Conservation (phyloP, 2,329 filamentous ascomycete species). For the Cytospora leucostoma region DNA sequence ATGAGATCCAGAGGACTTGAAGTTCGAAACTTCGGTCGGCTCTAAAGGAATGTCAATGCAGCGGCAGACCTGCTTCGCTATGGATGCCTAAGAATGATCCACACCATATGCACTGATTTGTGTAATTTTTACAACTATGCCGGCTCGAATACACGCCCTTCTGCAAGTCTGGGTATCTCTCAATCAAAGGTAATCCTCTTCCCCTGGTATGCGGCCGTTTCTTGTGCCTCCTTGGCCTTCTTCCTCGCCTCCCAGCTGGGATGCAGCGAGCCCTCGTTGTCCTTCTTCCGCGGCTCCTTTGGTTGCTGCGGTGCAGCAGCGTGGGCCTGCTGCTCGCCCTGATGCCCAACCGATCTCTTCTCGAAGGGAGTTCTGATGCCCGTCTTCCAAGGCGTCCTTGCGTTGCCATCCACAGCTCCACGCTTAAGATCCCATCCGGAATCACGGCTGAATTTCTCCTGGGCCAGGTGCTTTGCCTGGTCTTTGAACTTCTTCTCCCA, state of each 20-base stretch:
- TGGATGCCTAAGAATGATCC: not conserved
- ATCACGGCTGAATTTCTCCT: slow-evolving; percentile 45
- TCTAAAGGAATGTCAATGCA: not conserved
- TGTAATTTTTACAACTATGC: not conserved
- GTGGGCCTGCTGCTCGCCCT: slow-evolving; percentile 4
- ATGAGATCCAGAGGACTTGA: not conserved
- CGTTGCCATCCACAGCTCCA: slow-evolving; percentile 52
- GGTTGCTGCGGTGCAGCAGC: slow-evolving; percentile 11
- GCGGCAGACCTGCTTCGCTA: not conserved
- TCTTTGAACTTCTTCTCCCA: slow-evolving; percentile 79
- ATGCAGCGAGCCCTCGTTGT: slow-evolving; percentile 52
- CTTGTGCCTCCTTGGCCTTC: slow-evolving; percentile 59
- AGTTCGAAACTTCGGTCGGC: not conserved
- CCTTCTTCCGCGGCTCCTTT: slow-evolving; percentile 20
- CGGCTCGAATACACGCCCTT: slow-evolving; percentile 1
- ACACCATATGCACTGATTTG: not conserved
- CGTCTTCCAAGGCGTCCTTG: slow-evolving; percentile 55
- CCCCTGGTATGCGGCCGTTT: slow-evolving; percentile 55
- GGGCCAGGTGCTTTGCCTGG: slow-evolving; percentile 65
- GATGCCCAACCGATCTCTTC: slow-evolving; percentile 16
- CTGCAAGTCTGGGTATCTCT: slow-evolving; percentile 24
- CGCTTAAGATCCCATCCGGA: slow-evolving; percentile 60
- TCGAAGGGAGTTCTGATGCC: slow-evolving; percentile 43
- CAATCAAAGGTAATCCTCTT: slow-evolving; percentile 62
- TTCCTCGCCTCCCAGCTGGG: slow-evolving; percentile 66